Evolutionary conservation across 2,329 filamentous ascomycete genomes (phyloP).

Genomic region (Colletotrichum sp.): DNA sequence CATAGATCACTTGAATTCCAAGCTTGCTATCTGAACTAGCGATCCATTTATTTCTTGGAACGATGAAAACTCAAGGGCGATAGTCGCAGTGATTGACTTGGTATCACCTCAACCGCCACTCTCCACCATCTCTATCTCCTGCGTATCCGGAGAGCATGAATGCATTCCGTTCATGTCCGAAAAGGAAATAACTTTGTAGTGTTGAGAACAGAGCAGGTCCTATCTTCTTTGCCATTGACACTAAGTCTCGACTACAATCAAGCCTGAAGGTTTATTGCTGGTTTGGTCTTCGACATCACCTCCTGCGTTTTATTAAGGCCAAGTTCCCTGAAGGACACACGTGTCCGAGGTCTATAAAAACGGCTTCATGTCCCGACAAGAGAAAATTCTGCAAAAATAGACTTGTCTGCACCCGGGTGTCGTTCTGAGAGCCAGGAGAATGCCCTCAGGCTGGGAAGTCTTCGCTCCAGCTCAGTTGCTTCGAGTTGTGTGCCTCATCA

Average conservation of each 20-base stretch:
- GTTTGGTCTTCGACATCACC: background rate
- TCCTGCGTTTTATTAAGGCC: background rate
- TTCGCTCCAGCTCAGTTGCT: background rate
- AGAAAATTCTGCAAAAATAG: too few species aligned
- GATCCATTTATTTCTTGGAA: background rate
- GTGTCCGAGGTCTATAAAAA: background rate
- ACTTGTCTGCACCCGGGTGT: too few species aligned
- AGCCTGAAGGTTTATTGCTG: accelerated
- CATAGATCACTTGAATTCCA: too few species aligned
- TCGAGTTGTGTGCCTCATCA: background rate
- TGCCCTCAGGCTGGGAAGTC: background rate
- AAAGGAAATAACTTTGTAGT: background rate
- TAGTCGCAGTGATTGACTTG: accelerated
- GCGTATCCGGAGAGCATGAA: background rate
- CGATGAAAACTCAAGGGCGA: background rate
- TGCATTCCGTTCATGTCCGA: background rate
- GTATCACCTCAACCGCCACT: background rate
- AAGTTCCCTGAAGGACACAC: background rate
- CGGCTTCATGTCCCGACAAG: background rate
- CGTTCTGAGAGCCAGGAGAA: too few species aligned
- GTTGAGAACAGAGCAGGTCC: background rate
- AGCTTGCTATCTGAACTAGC: background rate
- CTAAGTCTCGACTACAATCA: background rate
- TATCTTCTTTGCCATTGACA: background rate
- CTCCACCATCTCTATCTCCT: background rate